phyloP scores from a whole-genome alignment of 164 flowering plant species.

The Taxillus chinensis region DNA sequence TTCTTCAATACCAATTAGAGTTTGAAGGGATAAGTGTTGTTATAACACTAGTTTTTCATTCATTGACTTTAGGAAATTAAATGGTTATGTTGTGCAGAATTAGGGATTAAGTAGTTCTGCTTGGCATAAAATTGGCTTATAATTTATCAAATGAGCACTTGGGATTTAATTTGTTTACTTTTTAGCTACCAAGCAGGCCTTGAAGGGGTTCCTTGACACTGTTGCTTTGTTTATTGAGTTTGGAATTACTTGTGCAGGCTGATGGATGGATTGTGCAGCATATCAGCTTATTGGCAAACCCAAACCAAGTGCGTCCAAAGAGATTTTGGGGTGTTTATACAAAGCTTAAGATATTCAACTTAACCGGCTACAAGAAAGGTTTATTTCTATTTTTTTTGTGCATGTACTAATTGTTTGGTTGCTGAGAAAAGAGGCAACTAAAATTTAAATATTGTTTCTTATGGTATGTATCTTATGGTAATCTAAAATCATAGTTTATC shows the following conservation, averaged over 20 bases:
- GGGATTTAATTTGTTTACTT: too few relatives aligned
- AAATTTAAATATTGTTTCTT: neutral
- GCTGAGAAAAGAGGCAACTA: neutral
- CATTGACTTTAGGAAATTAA: too few relatives aligned
- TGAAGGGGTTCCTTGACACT: too few relatives aligned
- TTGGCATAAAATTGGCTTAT: too few relatives aligned
- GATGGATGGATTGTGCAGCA: slow-evolving; percentile 94
- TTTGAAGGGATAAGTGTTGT: too few relatives aligned
- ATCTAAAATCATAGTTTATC: neutral
- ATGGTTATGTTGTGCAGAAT: too few relatives aligned
- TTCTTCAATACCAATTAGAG: too few relatives aligned
- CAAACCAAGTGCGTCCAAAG: slow-evolving; percentile 77
- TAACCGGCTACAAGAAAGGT: slow-evolving; percentile 93
- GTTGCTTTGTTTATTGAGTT: neutral
- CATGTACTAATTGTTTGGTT: neutral
- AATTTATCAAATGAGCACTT: too few relatives aligned
- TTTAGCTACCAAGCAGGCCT: too few relatives aligned
- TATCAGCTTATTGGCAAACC: slow-evolving; percentile 84
- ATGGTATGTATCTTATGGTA: neutral
- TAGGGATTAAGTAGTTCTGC: too few relatives aligned
- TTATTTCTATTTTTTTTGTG: neutral
- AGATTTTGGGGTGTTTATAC: slow-evolving; percentile 99
- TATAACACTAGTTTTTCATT: too few relatives aligned
- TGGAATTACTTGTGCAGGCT: slow-evolving; percentile 37
- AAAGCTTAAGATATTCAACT: slow-evolving; percentile 84